Evolutionary conservation across 148 eudicot genomes (phyloP).

Genomic region (Dysphania ambrosioides): DNA sequence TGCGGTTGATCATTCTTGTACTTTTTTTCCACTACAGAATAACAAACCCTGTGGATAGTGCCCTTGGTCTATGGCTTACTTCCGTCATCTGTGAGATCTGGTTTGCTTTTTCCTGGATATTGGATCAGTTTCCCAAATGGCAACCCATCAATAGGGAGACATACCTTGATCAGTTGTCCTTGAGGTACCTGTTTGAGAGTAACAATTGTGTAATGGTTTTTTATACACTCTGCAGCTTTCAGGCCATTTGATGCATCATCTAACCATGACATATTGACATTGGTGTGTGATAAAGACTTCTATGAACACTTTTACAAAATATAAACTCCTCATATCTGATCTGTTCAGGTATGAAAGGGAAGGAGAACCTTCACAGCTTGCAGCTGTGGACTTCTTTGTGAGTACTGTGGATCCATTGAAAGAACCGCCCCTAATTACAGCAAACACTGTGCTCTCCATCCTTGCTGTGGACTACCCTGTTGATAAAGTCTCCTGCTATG

Average conservation of each 20-base stretch:
- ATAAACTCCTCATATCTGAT: no score
- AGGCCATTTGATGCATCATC: not conserved
- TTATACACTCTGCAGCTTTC: not conserved
- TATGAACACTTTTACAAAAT: no score
- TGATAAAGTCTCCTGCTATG: no score
- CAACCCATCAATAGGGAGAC: slow-evolving; percentile 75
- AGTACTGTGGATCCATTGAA: no score
- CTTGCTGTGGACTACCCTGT: no score
- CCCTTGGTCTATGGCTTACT: slow-evolving; percentile 90
- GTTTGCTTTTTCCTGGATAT: slow-evolving; percentile 96
- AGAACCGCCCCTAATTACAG: no score
- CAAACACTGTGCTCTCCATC: no score
- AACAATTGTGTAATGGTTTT: no score
- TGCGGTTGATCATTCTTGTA: slow-evolving; percentile 67
- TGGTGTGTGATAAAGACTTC: no score
- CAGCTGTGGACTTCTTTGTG: slow-evolving; percentile 94
- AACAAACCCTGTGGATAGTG: slow-evolving; percentile 89
- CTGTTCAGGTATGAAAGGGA: slow-evolving; percentile 73
- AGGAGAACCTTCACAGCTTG: slow-evolving; percentile 76
- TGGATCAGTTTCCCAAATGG: slow-evolving; percentile 99
- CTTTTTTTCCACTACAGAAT: slow-evolving; percentile 92
- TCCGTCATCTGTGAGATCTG: slow-evolving; percentile 99
- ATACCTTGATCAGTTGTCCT: slow-evolving; percentile 65
- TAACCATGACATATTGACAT: no score
- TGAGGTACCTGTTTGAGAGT: slow-evolving; percentile 73